Evolutionary conservation across 345 rosid genomes (phyloP), one percentile per base, ranked within the genome.

Genomic region (Theobroma cacao): DNA sequence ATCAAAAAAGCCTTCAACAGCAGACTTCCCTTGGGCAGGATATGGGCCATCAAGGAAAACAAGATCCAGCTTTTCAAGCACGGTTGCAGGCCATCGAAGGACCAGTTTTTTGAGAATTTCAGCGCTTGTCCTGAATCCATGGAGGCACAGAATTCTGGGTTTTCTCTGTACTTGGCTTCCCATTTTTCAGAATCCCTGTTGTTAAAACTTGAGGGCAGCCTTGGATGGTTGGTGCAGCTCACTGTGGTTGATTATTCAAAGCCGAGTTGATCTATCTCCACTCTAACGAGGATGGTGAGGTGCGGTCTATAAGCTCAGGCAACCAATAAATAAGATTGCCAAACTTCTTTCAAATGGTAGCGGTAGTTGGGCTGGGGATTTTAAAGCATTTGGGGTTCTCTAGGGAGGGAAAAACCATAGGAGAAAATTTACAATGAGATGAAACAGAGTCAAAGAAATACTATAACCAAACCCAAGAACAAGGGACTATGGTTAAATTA

Each of bases 141-240:
- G 91, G 77, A 90, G 86, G 81, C 93, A 84, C 0, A 90, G 78
- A 62, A 88, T 75, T 77, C 84, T 85, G 67, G 87, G 93, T 65
- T 84, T 85, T 58, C 40, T 79, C 72, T 68, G 79, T 43, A n/a
- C n/a, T 55, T 72, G 74, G 48, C 48, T 45, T 75, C 75, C 85
- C 85, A 83, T 76, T 56, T 50, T 20, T 13, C 26, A 8, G 22
- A 33, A 11, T 52, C 7, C 41, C 43, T 31, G 60, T 50, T 71
- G 15, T 0, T 31, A 18, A 18, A 43, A 41, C 20, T 28, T 26
- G 2, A 68, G 7, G 20, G 33, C 38, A 28, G 26, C 59, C 40
- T 47, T 30, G 2, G 1, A 47, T 47, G 22, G 58, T 30, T 47
- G 15, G 22, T 47, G 74, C 17, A 13, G 34, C 64, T 28, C 55